Conservation (phyloP, 2,329 filamentous ascomycete genomes). For the Penicillium vulpinum region DNA sequence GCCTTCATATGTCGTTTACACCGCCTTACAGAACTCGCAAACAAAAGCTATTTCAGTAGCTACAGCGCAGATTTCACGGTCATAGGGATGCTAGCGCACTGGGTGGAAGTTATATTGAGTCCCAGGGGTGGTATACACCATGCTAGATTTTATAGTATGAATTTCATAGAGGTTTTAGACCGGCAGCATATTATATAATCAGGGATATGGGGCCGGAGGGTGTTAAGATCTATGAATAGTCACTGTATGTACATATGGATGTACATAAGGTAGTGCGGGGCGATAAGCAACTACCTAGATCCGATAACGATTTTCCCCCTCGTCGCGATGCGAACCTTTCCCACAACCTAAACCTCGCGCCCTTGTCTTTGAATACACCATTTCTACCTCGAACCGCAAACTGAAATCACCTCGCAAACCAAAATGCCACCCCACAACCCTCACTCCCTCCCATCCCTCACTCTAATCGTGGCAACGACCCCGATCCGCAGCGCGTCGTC, state of each 20-base stretch:
- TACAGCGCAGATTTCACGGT: no score
- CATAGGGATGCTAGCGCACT: no score
- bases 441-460: slow-evolving; percentile 58
- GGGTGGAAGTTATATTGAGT: no score
- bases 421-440: slow-evolving; percentile 27
- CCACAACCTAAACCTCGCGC: neutral
- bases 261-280: neutral
- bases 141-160: no score
- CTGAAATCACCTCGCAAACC: neutral
- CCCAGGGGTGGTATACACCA: no score
- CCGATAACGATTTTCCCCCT: neutral
- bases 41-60: no score
- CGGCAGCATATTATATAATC: no score
- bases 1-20: no score
- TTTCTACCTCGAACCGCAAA: neutral
- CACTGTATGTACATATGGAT: neutral
- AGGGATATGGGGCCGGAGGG: no score
- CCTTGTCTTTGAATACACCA: neutral
- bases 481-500: slow-evolving; percentile 49
- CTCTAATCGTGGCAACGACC: slow-evolving; percentile 90
- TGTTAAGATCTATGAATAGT: no score
- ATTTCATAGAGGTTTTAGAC: no score
- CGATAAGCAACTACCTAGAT: neutral
- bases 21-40: no score
- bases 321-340: slow-evolving; percentile 6